Conservation (phyloP, 331 rosid genomes). For the Pyracantha coccinea region DNA sequence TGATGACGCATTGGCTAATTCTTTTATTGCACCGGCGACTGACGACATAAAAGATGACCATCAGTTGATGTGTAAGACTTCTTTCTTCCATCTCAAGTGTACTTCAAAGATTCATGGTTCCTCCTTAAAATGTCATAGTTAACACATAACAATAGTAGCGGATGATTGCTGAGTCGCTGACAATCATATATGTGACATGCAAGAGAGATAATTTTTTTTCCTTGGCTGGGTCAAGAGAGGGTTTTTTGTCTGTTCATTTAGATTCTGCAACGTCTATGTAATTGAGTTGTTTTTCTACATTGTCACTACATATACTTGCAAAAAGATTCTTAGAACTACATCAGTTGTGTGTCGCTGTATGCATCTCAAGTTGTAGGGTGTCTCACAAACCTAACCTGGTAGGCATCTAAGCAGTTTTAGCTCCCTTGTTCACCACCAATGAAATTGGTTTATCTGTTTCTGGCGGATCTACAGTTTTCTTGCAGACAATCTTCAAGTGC, state of each 20-base stretch:
- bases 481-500: background rate
- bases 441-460: background rate
- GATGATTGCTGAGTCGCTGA: background rate
- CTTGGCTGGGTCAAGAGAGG: background rate
- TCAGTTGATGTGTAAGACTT: conserved; percentile 67
- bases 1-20: conserved; percentile 90
- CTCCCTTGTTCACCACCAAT: background rate
- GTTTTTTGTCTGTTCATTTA: background rate
- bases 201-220: background rate
- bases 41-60: conserved; percentile 74
- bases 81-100: background rate
- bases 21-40: conserved; percentile 81
- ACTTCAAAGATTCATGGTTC: background rate
- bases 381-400: background rate
- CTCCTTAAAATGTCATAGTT: background rate
- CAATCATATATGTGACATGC: background rate
- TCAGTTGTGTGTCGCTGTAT: background rate
- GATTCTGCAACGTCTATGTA: background rate
- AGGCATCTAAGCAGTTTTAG: background rate
- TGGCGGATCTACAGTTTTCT: background rate
- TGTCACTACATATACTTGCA: background rate
- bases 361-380: background rate
- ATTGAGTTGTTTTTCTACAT: background rate
- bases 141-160: background rate
- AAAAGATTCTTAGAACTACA: background rate